These are phyloP conservation scores for Mortierella sp. DNA, from an alignment of 371 early-diverging fungal genomes.

Conservation along the genomic window DNA sequence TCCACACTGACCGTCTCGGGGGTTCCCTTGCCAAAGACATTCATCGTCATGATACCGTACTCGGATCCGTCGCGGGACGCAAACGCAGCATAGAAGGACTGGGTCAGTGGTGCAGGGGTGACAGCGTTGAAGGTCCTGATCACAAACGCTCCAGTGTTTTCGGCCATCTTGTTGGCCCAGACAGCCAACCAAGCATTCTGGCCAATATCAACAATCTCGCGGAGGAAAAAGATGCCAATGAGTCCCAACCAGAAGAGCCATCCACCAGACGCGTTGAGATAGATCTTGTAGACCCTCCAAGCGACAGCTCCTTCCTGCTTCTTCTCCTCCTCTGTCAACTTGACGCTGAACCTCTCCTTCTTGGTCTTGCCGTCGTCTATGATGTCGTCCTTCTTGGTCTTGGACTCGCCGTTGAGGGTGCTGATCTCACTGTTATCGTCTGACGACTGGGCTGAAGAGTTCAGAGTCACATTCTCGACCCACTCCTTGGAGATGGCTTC, in stretches of 20 bases:
- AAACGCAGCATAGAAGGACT: constrained; percentile 36
- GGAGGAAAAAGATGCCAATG: constrained; percentile 62
- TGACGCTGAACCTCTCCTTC: constrained; percentile 61
- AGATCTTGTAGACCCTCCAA: constrained; percentile 71
- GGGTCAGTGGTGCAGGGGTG: constrained; percentile 22
- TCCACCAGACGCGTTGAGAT: constrained; percentile 77
- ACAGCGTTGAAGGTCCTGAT: constrained; percentile 26
- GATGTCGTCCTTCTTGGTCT: constrained; percentile 50
- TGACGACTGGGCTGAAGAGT: neutral
- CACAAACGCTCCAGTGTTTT: constrained; percentile 31
- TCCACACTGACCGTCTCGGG: constrained; percentile 48
- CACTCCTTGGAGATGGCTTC: constrained; percentile 60
- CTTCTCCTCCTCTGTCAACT: constrained; percentile 76
- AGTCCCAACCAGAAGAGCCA: constrained; percentile 63
- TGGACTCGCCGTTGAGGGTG: constrained; percentile 31
- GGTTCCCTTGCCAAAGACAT: constrained; percentile 20
- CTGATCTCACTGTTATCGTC: constrained; percentile 39
- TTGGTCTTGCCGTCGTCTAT: constrained; percentile 56
- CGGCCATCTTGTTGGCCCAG: constrained; percentile 41
- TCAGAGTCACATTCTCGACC: constrained; percentile 62
- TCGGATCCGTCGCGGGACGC: constrained; percentile 5
- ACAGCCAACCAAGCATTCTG: constrained; percentile 55
- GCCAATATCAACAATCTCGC: constrained; percentile 63
- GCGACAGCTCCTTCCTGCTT: constrained; percentile 76
- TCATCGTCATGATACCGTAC: constrained; percentile 16